Evolutionary conservation across 1,284 basidiomycete genomes (phyloP).

Genomic region (Ustanciosporium gigantosporum): DNA sequence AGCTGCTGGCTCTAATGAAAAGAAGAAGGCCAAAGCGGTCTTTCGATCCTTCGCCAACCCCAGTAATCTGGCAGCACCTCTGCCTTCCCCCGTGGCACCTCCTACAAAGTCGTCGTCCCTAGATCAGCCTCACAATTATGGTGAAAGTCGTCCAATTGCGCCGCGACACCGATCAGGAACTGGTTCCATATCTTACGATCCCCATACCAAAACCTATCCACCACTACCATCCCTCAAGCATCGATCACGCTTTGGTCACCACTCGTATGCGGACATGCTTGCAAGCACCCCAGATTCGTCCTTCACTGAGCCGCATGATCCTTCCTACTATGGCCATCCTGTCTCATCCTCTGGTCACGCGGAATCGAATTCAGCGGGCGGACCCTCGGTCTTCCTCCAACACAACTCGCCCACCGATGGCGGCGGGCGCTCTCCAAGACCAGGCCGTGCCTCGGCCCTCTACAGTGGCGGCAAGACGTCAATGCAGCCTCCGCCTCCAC

Average conservation of each 20-base stretch:
- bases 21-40: constrained; percentile 47
- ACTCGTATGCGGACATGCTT: not conserved
- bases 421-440: constrained; percentile 1
- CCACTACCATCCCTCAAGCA: not conserved
- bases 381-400: constrained; percentile 24
- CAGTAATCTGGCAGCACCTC: constrained; percentile 44
- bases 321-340: constrained; percentile 25
- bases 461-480: too few species aligned
- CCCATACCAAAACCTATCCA: not conserved
- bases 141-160: too few species aligned
- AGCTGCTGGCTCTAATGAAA: not conserved
- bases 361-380: too few species aligned
- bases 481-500: too few species aligned
- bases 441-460: too few species aligned
- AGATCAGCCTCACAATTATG: constrained; percentile 1
- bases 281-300: too few species aligned
- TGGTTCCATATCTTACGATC: not conserved
- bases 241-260: not conserved
- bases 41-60: constrained; percentile 51
- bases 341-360: too few species aligned
- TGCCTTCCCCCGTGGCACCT: constrained; percentile 14
- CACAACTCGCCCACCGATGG: constrained; percentile 31
- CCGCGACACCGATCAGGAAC: not conserved
- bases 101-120: constrained; percentile 3
- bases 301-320: constrained; percentile 19